phyloP scores from a whole-genome alignment of 768 basidiomycete species.

The Serendipita vermifera region DNA sequence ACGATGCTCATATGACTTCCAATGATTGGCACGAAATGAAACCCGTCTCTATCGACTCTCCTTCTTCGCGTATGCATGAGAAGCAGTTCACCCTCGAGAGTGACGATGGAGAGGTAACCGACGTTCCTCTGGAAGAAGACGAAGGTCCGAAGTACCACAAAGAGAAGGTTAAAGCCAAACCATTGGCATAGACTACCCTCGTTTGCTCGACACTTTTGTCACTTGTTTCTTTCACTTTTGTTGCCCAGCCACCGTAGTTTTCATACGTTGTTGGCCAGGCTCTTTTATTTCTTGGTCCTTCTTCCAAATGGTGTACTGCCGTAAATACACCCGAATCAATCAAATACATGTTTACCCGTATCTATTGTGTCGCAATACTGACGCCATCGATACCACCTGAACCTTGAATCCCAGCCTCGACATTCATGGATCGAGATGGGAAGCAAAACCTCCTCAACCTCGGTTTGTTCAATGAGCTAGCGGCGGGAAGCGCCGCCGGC shows the following conservation, averaged over 20 bases:
- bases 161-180: not conserved
- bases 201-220: not conserved
- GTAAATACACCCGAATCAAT: not conserved
- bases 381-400: slow-evolving; percentile 8
- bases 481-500: slow-evolving; percentile 70
- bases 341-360: no score
- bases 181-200: not conserved
- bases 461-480: slow-evolving; percentile 48
- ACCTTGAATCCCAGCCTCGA: not conserved
- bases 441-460: not conserved
- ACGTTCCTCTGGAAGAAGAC: not conserved
- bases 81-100: not conserved
- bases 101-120: not conserved
- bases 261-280: not conserved
- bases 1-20: not conserved
- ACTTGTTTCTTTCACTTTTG: not conserved
- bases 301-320: no score
- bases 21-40: not conserved
- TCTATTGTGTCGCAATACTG: no score
- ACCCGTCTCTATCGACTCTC: not conserved
- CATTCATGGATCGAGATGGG: not conserved
- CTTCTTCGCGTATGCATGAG: not conserved
- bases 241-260: not conserved
- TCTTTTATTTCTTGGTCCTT: not conserved
- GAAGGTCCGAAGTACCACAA: not conserved